phyloP scores from a whole-genome alignment of 768 basidiomycete species.

The Suillus paluster region DNA sequence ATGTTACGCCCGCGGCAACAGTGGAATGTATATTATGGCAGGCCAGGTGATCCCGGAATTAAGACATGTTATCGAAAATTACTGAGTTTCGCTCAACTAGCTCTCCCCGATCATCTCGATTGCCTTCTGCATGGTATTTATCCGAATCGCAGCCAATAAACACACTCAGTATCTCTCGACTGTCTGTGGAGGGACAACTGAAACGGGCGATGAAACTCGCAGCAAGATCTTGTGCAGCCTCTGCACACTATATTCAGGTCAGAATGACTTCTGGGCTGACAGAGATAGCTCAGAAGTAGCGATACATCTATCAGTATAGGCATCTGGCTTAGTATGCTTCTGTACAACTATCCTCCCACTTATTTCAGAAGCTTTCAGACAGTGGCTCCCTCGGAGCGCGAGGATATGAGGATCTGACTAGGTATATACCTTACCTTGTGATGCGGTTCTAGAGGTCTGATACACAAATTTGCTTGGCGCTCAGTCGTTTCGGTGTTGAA shows the following conservation, averaged over 20 bases:
- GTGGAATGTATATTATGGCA: slow-evolving; percentile 7
- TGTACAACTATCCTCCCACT: background rate
- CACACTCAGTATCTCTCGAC: background rate
- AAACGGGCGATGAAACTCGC: background rate
- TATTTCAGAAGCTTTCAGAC: background rate
- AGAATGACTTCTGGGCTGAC: background rate
- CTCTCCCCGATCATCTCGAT: slow-evolving; percentile 10
- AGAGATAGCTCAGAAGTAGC: background rate
- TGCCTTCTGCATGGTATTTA: slow-evolving; percentile 17
- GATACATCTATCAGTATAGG: background rate
- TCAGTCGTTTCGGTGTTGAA: too few relatives aligned
- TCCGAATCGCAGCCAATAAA: background rate
- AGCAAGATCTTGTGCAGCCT: background rate
- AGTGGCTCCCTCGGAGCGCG: background rate
- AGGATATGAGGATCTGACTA: background rate
- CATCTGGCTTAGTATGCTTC: background rate
- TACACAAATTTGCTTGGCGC: background rate
- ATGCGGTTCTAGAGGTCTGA: background rate
- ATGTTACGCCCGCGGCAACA: slow-evolving; percentile 3
- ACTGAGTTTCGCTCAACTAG: background rate
- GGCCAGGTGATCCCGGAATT: background rate
- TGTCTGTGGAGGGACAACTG: background rate
- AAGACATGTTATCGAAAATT: background rate
- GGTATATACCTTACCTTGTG: background rate
- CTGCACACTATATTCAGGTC: background rate